Conservation (phyloP, 371 early-diverging fungal genomes). For the Mucor lusitanicus region DNA sequence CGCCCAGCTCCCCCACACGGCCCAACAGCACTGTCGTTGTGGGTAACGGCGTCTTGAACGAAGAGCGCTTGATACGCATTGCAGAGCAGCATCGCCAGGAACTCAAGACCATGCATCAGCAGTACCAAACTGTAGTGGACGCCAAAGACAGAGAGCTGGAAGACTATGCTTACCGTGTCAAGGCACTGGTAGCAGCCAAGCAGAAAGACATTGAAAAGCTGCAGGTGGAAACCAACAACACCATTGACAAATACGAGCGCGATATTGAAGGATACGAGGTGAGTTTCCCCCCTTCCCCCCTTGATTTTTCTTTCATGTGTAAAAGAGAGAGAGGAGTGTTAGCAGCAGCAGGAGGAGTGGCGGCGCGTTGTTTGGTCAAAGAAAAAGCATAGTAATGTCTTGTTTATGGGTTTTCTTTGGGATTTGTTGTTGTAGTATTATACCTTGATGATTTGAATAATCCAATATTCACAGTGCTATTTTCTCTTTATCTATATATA, state of each 20-base stretch:
- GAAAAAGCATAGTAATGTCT: not conserved
- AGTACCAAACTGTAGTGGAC: slow-evolving; percentile 39
- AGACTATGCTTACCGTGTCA: slow-evolving; percentile 45
- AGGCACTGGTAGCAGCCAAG: slow-evolving; percentile 38
- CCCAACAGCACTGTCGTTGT: not conserved
- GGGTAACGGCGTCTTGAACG: not conserved
- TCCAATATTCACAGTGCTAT: not conserved
- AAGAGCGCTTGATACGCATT: slow-evolving; percentile 23
- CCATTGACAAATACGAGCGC: slow-evolving; percentile 23
- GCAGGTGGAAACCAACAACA: slow-evolving; percentile 19
- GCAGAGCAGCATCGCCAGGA: slow-evolving; percentile 44
- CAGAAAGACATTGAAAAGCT: slow-evolving; percentile 38
- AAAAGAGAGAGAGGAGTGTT: not conserved
- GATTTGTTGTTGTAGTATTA: slow-evolving; percentile 22
- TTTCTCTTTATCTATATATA: not conserved
- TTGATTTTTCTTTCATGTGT: not conserved
- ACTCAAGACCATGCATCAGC: slow-evolving; percentile 32
- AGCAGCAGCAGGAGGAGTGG: not conserved
- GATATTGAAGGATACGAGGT: slow-evolving; percentile 47
- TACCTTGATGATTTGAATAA: slow-evolving; percentile 33
- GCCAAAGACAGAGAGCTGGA: slow-evolving; percentile 42
- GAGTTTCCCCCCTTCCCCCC: not conserved
- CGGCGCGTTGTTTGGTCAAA: not conserved
- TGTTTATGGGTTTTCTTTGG: not conserved
- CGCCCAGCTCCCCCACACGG: slow-evolving; percentile 1